Evolutionary conservation across 108 stramenopile species (phyloP), one percentile per base, ranked within the genome.

Genomic region (Cafeteria roenbergensis): DNA sequence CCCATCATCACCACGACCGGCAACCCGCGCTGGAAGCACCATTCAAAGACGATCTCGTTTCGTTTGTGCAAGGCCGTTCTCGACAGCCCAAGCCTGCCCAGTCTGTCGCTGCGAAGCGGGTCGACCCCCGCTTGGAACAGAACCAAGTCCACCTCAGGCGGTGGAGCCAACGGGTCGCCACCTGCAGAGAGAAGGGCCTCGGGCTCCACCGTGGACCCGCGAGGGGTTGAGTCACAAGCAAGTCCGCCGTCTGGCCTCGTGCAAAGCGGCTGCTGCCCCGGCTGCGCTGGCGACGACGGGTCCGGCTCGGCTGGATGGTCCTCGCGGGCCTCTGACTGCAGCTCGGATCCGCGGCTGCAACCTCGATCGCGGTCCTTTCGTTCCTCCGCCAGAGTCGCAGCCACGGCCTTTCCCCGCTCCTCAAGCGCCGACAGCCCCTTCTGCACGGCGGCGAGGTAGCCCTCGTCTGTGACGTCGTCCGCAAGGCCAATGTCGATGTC

Each of bases 101-200:
- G n/a, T 21, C 59, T 8, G 30, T 61, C 59, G 2, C 2, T 2
- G 17, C 22, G 20, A 8, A 61, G n/a, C 34, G 59, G 36, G 37
- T 61, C 59, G n/a, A 61, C 59, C 21, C 59, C 59, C 37, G 59
- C 59, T 22, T 61, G 59, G n/a, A 29, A 61, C 24, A 32, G 34
- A 8, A 61, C 59, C 34, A 61, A 37, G 37, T 61, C 59, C 12
- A 48, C 42, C 42, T 48, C 42, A 17, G 12, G 17, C 12, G 6
- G 12, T 17, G 17, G 12, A 17, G 12, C 6, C 12, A 17, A 17
- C 42, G 42, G 12, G 6, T 17, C 42, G 6, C 42, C 42, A 6
- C 42, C 42, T 6, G 42, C 6, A 6, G 6, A 17, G 12, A 17
- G 42, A 48, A 17, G 42, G 12, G 42, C 6, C 42, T 6, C 42